Percentiles rank a stretch among this genome's conserved stretches.
Conservation (phyloP, 2,329 filamentous ascomycete species). For the Trichoderma citrinoviride region DNA sequence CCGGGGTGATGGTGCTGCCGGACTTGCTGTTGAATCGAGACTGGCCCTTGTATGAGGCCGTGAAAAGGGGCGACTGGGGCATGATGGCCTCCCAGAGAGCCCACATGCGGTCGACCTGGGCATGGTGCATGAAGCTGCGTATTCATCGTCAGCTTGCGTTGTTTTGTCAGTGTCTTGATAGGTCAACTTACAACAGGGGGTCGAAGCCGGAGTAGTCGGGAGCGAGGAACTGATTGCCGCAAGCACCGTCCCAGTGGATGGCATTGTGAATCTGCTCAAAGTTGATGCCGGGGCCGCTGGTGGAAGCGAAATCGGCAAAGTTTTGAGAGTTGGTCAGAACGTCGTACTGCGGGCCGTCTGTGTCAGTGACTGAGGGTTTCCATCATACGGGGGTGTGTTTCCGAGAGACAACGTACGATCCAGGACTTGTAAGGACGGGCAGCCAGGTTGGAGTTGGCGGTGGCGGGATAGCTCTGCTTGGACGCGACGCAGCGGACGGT, state of each 20-base stretch:
- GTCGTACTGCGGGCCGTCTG: slow-evolving; percentile 37
- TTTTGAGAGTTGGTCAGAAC: slow-evolving; percentile 38
- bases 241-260: slow-evolving; percentile 42
- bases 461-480: slow-evolving; percentile 38
- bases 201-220: slow-evolving; percentile 46
- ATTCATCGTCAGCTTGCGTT: neutral
- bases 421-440: slow-evolving; percentile 39
- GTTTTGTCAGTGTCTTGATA: neutral
- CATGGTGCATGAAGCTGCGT: slow-evolving; percentile 38
- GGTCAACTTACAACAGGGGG: slow-evolving; percentile 41
- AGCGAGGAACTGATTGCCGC: slow-evolving; percentile 42
- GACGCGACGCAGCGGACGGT: slow-evolving; percentile 43
- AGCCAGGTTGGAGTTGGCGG: slow-evolving; percentile 38
- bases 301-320: slow-evolving; percentile 38
- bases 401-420: slow-evolving; percentile 40
- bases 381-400: too few relatives aligned
- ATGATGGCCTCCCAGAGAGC: slow-evolving; percentile 51
- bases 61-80: slow-evolving; percentile 38
- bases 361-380: slow-evolving; percentile 19
- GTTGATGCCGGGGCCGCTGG: slow-evolving; percentile 38
- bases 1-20: slow-evolving; percentile 42
- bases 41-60: slow-evolving; percentile 34
- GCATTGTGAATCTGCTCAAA: slow-evolving; percentile 45
- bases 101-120: slow-evolving; percentile 64
- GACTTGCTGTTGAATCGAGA: slow-evolving; percentile 42